A percentile compares a stretch with the other conserved stretches of the same genome.
Evolutionary conservation across 495 filamentous ascomycete species (phyloP).

Genomic region (Neurospora sp.): DNA sequence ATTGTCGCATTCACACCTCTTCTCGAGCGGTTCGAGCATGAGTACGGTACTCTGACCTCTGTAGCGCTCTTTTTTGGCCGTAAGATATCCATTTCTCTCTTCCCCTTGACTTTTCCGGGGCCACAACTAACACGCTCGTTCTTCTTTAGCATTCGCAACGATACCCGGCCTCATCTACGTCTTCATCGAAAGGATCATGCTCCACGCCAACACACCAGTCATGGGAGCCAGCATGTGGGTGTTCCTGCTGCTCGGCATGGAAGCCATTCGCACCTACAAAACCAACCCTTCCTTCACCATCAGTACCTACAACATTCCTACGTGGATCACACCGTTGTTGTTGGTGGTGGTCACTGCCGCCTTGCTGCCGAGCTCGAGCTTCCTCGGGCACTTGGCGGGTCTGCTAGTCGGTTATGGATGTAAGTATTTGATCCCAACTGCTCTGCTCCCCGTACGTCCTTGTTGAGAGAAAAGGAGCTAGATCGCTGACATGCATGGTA

Average conservation of each 20-base stretch:
- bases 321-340: slow-evolving; percentile 79
- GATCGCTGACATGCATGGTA: neutral
- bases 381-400: slow-evolving; percentile 79
- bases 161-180: slow-evolving; percentile 66
- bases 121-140: slow-evolving; percentile 7
- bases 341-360: slow-evolving; percentile 59
- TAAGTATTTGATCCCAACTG: slow-evolving; percentile 34
- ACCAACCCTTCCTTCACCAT: slow-evolving; percentile 66
- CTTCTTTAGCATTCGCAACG: slow-evolving; percentile 57
- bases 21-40: slow-evolving; percentile 86
- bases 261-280: slow-evolving; percentile 69
- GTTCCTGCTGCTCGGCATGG: slow-evolving; percentile 73
- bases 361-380: slow-evolving; percentile 67
- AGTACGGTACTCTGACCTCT: slow-evolving; percentile 81
- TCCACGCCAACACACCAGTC: slow-evolving; percentile 55
- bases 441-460: neutral
- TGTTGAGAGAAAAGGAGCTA: neutral
- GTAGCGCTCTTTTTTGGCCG: slow-evolving; percentile 79
- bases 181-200: slow-evolving; percentile 55
- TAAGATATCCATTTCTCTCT: slow-evolving; percentile 34
- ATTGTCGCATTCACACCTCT: slow-evolving; percentile 69
- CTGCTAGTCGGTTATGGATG: slow-evolving; percentile 75
- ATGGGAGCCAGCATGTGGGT: slow-evolving; percentile 83
- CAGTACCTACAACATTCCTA: slow-evolving; percentile 69
- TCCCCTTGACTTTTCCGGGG: neutral